A percentile compares a stretch with the other conserved stretches of the same genome.
phyloP scores from a whole-genome alignment of 345 rosid genomes.

The Gossypioides kirkii region DNA sequence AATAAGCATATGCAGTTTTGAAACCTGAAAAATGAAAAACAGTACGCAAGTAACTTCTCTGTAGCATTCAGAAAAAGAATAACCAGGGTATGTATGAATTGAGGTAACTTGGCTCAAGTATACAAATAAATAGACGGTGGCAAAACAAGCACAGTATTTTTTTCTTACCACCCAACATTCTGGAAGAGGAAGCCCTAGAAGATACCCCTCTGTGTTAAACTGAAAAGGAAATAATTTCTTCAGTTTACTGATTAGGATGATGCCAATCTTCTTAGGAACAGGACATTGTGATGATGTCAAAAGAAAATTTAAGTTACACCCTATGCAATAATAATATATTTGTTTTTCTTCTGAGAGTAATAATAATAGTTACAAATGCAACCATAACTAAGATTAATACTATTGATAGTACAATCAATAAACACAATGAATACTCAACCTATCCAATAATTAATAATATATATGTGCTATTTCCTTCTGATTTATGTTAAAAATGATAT shows the following conservation, averaged over 20 bases:
- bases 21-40: slow-evolving; percentile 46
- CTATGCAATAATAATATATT: background rate
- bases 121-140: background rate
- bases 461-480: background rate
- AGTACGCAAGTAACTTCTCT: background rate
- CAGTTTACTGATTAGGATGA: slow-evolving; percentile 11
- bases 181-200: slow-evolving; percentile 63
- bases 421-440: background rate
- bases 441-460: slow-evolving; percentile 1
- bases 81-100: background rate
- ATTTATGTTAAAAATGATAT: background rate
- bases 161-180: slow-evolving; percentile 92
- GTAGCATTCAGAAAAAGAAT: background rate
- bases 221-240: slow-evolving; percentile 41
- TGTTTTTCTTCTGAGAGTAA: too few relatives aligned
- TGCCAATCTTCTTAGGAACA: background rate
- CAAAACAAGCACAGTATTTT: background rate
- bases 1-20: slow-evolving; percentile 82
- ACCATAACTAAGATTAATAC: background rate
- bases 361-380: background rate
- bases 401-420: background rate
- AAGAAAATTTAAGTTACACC: background rate
- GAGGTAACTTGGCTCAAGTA: background rate
- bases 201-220: slow-evolving; percentile 64
- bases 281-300: background rate